A percentile compares a stretch with the other conserved stretches of the same genome.
These are phyloP conservation scores for Flaveria trinervia DNA, from an alignment of 129 eudicot species.

Conservation along the genomic window DNA sequence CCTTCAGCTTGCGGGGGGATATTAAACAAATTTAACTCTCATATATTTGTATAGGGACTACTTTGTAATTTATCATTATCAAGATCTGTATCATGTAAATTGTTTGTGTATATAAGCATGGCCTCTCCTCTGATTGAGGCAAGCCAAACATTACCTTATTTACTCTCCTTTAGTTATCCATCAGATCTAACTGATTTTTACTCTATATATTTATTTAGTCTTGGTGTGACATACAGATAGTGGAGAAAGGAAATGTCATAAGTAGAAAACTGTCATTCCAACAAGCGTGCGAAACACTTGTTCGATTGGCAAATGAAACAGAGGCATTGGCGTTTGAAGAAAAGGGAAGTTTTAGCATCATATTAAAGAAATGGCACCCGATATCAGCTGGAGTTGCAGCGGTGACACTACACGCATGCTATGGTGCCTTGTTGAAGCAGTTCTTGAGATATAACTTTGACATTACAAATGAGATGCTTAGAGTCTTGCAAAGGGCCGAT, in stretches of 20 bases:
- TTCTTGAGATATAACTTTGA: slow-evolving; percentile 53
- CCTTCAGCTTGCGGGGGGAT: too few species aligned
- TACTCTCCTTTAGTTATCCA: too few species aligned
- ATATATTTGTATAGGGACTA: too few species aligned
- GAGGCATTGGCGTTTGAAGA: slow-evolving; percentile 75
- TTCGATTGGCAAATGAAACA: slow-evolving; percentile 58
- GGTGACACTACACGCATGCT: slow-evolving; percentile 75
- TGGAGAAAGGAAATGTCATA: slow-evolving; percentile 44
- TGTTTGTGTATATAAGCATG: too few species aligned
- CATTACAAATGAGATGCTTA: slow-evolving; percentile 53
- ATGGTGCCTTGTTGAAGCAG: slow-evolving; percentile 66
- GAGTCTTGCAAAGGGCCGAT: slow-evolving; percentile 74
- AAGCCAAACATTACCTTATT: too few species aligned
- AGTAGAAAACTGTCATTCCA: slow-evolving; percentile 40
- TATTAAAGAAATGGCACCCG: slow-evolving; percentile 85
- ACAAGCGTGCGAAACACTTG: slow-evolving; percentile 54
- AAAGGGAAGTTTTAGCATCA: slow-evolving; percentile 55
- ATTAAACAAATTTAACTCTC: too few species aligned
- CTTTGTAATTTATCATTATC: too few species aligned
- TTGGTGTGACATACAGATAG: slow-evolving; percentile 39
- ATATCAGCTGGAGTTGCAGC: slow-evolving; percentile 89
- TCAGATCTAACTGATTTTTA: too few species aligned
- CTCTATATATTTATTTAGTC: too few species aligned
- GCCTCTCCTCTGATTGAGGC: too few species aligned
- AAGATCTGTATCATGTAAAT: too few species aligned